Base-by-base conservation (phyloP, 768 basidiomycete genomes). In the Amanita pseudoporphyria region DNA sequence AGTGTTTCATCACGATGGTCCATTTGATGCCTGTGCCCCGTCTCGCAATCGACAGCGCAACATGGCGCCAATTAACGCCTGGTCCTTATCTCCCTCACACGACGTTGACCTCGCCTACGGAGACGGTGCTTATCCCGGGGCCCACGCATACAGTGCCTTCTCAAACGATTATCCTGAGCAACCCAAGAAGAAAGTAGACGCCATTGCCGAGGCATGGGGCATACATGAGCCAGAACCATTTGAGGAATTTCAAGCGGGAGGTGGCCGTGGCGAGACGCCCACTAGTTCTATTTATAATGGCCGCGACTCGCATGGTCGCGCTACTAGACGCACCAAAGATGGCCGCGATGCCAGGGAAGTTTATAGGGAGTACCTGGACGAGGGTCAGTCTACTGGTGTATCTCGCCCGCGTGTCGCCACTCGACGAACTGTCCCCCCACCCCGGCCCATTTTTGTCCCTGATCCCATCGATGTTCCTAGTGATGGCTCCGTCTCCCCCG, bases 1-100 rank as follows among this genome's bases (percentile, higher is more conserved):
- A 92, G 89, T 87, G 80, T 87, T 92, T 67, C 89, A 93, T 60
- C 89, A 93, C 59, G 90, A 92, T 59, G 89, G 89, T 26, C 90
- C 89, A 10, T 93, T 92, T 62, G 89, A 93, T 61, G 90, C 89
- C 24, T 91, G 88, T 61, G 89, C 89, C 2, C 89, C 89, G 1
- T 91, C 89, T 41, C 84, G 90, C 59, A 93, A 93, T 68, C 78
- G 79, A 40, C 79, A 87, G 57, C 81, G 76, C 56, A 78, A 74
- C 60, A 82, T 80, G 60, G 89, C 90, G 9, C 89, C 89, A 41
- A 83, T 93, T 80, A 71, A 81, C 54, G 86, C 89, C 22, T 93
- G 87, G 87, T 71, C 65, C 53, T 56, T 56, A 28, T 57, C 62
- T 9, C 67, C 63, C 24, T 3, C 26, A 28, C 26, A 28, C 26